Conservation (phyloP, 208 protist genomes). For the Leishmania tarentolae region DNA sequence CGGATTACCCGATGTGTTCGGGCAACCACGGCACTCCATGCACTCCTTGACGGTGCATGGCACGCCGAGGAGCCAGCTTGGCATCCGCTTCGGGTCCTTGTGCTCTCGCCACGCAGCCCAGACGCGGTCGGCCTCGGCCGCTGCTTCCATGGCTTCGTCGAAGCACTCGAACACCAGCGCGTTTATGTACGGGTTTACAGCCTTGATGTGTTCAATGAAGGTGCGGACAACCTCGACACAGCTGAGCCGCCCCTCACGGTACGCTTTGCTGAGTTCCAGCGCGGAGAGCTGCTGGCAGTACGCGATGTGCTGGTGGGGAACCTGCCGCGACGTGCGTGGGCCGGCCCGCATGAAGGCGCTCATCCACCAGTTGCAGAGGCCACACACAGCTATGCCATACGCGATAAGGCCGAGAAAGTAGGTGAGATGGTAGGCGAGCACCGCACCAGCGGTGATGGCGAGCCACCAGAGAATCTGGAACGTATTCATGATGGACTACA, state of each 20-base stretch:
- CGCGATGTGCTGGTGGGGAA: slow-evolving; percentile 66
- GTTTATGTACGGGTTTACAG: slow-evolving; percentile 83
- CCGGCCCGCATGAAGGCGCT: slow-evolving; percentile 49
- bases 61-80: slow-evolving; percentile 84
- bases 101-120: slow-evolving; percentile 69
- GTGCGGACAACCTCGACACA: slow-evolving; percentile 66
- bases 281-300: slow-evolving; percentile 83
- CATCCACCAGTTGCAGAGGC: slow-evolving; percentile 52
- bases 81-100: slow-evolving; percentile 38
- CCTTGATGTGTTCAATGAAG: slow-evolving; percentile 85
- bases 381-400: slow-evolving; percentile 39
- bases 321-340: slow-evolving; percentile 65
- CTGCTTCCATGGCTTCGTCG: slow-evolving; percentile 67
- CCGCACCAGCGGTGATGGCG: slow-evolving; percentile 22
- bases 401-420: slow-evolving; percentile 39
- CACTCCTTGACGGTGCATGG: slow-evolving; percentile 90
- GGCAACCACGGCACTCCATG: slow-evolving; percentile 79
- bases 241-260: slow-evolving; percentile 56
- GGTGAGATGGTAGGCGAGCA: slow-evolving; percentile 24
- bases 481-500: slow-evolving; percentile 7
- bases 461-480: slow-evolving; percentile 15
- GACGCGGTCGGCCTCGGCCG: slow-evolving; percentile 54
- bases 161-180: slow-evolving; percentile 84
- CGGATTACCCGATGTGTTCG: slow-evolving; percentile 79
- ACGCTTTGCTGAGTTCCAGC: slow-evolving; percentile 63